Percentiles rank a stretch among this genome's conserved stretches.
These are phyloP conservation scores for Seiridium cupressi DNA, from an alignment of 2,329 filamentous ascomycete species.

Conservation along the genomic window DNA sequence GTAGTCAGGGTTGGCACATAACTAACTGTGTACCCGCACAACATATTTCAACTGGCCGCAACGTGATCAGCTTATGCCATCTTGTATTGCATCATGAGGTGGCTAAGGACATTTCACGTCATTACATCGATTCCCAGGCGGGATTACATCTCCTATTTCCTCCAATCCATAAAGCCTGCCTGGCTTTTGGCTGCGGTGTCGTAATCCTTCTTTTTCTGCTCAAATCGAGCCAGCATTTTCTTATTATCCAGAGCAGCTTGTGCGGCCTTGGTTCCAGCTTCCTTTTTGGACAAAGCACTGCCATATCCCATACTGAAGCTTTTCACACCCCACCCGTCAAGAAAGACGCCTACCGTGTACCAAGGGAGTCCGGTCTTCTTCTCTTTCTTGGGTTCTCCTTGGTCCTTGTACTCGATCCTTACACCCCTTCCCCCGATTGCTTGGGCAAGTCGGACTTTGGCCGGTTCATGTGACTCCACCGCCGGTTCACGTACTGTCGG, in stretches of 20 bases:
- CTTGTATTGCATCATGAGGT: no score
- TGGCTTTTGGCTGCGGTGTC: conserved; percentile 25
- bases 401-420: conserved; percentile 60
- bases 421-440: conserved; percentile 56
- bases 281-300: conserved; percentile 63
- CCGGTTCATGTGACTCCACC: neutral
- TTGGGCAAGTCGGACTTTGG: conserved; percentile 51
- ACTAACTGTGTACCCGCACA: no score
- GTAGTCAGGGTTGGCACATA: no score
- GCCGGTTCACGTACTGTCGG: neutral
- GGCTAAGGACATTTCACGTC: no score
- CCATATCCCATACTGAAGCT: conserved; percentile 62
- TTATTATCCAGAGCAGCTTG: conserved; percentile 62
- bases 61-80: no score
- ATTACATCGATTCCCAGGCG: neutral
- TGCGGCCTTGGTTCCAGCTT: conserved; percentile 68
- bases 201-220: conserved; percentile 46
- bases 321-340: conserved; percentile 68
- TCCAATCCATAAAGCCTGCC: conserved; percentile 1
- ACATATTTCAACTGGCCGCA: no score
- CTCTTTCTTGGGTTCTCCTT: conserved; percentile 52
- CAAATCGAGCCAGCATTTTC: conserved; percentile 55
- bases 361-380: conserved; percentile 51
- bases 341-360: conserved; percentile 62
- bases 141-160: neutral